Percentiles rank a stretch among this genome's conserved stretches.
Conservation (phyloP, 192 early-diverging fungal species). For the Entomortierella parvispora region DNA sequence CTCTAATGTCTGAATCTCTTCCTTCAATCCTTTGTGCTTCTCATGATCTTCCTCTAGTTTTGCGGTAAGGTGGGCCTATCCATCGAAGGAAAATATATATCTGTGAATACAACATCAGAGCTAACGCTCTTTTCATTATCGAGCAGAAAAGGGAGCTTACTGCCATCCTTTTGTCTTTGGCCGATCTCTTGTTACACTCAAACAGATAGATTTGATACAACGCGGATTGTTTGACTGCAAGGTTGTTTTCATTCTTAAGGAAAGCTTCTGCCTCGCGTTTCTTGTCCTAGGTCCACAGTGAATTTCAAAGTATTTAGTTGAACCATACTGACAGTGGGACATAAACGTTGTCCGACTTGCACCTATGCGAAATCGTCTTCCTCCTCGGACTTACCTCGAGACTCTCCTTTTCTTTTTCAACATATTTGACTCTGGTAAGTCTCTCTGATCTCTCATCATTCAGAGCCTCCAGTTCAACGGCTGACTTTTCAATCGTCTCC, state of each 20-base stretch:
- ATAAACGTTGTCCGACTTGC: too few species aligned
- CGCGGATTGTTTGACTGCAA: constrained; percentile 75
- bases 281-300: constrained; percentile 57
- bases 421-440: constrained; percentile 86
- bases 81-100: background rate
- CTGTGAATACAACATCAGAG: background rate
- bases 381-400: constrained; percentile 71
- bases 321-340: too few species aligned
- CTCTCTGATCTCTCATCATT: constrained; percentile 83
- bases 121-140: background rate
- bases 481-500: constrained; percentile 80
- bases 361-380: background rate
- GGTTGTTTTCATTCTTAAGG: constrained; percentile 82
- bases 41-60: constrained; percentile 68
- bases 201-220: constrained; percentile 79
- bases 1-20: constrained; percentile 72
- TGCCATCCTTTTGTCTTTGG: constrained; percentile 57
- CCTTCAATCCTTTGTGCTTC: constrained; percentile 69
- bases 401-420: constrained; percentile 86
- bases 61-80: constrained; percentile 60
- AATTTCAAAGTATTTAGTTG: background rate
- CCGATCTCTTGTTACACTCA: constrained; percentile 66
- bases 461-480: constrained; percentile 73
- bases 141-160: constrained; percentile 18
- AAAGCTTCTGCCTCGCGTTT: constrained; percentile 87